These are phyloP conservation scores for Plectosphaerella plurivora DNA, from an alignment of 2,329 filamentous ascomycete genomes.

Conservation along the genomic window DNA sequence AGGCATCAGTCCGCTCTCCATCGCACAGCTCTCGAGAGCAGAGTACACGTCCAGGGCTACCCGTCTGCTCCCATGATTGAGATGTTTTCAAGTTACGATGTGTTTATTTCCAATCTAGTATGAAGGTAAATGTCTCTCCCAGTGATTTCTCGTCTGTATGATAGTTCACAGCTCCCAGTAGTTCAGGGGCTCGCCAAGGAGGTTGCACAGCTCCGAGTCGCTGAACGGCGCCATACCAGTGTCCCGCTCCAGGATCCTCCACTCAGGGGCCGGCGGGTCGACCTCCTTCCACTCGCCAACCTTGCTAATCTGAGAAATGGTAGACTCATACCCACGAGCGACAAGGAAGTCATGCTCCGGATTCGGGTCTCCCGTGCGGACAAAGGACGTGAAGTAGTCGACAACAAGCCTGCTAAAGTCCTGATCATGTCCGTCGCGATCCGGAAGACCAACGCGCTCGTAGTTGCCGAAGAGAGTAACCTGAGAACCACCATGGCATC, in stretches of 20 bases:
- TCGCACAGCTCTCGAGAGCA: no score
- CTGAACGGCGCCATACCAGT: neutral
- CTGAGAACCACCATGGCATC: conserved; percentile 35
- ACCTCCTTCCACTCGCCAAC: conserved; percentile 22
- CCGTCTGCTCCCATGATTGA: no score
- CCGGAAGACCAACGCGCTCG: conserved; percentile 21
- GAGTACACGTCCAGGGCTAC: no score
- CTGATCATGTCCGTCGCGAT: conserved; percentile 29
- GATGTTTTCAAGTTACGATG: no score
- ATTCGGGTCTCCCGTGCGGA: conserved; percentile 24
- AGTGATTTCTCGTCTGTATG: neutral
- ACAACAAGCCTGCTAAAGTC: conserved; percentile 25
- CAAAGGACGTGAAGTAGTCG: conserved; percentile 30
- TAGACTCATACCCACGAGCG: conserved; percentile 21
- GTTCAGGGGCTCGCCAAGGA: neutral
- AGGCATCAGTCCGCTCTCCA: no score
- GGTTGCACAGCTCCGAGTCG: neutral
- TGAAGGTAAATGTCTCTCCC: no score
- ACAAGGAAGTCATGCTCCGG: conserved; percentile 20
- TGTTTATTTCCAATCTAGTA: no score
- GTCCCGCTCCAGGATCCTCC: neutral
- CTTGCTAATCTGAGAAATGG: conserved; percentile 19
- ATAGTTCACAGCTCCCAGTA: neutral
- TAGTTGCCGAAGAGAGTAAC: conserved; percentile 30
- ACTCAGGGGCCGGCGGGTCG: neutral